Base-by-base conservation (phyloP, 2,329 filamentous ascomycete species). In the Colletotrichum lentis region DNA sequence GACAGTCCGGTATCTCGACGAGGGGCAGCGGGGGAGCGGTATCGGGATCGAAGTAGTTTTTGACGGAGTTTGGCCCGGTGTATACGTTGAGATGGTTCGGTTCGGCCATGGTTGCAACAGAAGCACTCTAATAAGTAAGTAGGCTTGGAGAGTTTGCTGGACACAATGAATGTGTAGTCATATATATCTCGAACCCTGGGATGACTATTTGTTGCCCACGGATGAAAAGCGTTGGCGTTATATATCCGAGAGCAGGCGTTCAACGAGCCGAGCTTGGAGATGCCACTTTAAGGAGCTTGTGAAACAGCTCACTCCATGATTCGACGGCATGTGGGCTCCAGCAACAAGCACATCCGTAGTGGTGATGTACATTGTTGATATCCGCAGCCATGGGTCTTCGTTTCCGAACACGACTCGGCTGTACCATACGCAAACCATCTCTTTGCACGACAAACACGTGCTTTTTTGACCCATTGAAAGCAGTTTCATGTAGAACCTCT, bases 31-130 rank as follows among this genome's bases (percentile, higher is more conserved):
- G 86, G 2, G 88, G 87, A 27, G 83, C 80, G 1, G 75, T 78
- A 62, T 89, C 85, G 0, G 88, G 87, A 69, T 90, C 78, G 71
- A 87, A 89, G 74, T 88, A 90, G 22, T 87, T 77, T 54, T 79
- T 81, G 66, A 90, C 73, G 5, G 87, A 84, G 71, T 88, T 80
- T 10, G 84, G 80, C 3, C 88, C 88, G 46, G 79, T 83, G 74
- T 85, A 90, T 12, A 88, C 83, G 72, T 90, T 90, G 60, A 81
- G 76, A 35, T 66, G 72, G 60, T 78, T 79, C 5, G 35, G 10
- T 18, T 56, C 22, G 24, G 27, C 37, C 16, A 52, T 46, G 44
- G 44, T 55, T 27, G 10, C 18, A 20, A 43, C 8, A 5, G 27
- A 5, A 6, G 6, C 41, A 27, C 16, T 14, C n/a, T 16, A 2